phyloP scores from a whole-genome alignment of 1,284 basidiomycete genomes.

The Taiwanofungus camphoratus region DNA sequence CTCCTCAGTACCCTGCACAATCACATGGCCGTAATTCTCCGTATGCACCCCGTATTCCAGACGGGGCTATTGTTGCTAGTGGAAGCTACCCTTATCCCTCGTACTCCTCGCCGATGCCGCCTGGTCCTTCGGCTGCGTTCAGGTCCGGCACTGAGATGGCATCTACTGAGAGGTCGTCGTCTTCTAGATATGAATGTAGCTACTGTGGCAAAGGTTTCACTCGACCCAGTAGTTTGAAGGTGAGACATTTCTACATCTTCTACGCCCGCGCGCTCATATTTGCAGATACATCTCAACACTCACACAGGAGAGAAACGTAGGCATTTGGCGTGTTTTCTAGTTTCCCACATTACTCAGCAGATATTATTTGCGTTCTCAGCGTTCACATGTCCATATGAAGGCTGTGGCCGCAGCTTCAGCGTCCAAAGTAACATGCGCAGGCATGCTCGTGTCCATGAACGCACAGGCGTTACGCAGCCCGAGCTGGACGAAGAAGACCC shows the following conservation, averaged over 20 bases:
- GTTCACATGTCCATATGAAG: constrained; percentile 67
- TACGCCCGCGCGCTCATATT: constrained; percentile 8
- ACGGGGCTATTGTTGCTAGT: constrained; percentile 18
- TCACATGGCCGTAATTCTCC: constrained; percentile 15
- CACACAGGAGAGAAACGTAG: constrained; percentile 82
- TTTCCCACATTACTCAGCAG: constrained; percentile 2
- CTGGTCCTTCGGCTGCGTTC: constrained; percentile 16
- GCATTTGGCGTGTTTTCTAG: constrained; percentile 24
- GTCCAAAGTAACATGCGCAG: constrained; percentile 85
- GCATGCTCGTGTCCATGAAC: constrained; percentile 66
- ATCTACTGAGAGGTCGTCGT: constrained; percentile 22
- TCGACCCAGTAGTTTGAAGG: constrained; percentile 77
- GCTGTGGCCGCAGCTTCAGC: constrained; percentile 76
- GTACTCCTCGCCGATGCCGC: constrained; percentile 20
- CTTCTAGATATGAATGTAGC: constrained; percentile 65
- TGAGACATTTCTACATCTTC: constrained; percentile 21
- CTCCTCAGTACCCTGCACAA: constrained; percentile 8
- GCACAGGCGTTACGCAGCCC: constrained; percentile 20
- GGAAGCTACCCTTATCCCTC: constrained; percentile 27
- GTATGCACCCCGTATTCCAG: constrained; percentile 18
- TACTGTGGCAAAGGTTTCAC: constrained; percentile 80
- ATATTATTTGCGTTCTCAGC: constrained; percentile 37
- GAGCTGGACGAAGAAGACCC: constrained; percentile 22
- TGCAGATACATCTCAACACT: constrained; percentile 77
- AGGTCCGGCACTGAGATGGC: constrained; percentile 16